These are phyloP conservation scores for Luzula sylvatica DNA, from an alignment of 176 grass and related monocot species.

Conservation along the genomic window DNA sequence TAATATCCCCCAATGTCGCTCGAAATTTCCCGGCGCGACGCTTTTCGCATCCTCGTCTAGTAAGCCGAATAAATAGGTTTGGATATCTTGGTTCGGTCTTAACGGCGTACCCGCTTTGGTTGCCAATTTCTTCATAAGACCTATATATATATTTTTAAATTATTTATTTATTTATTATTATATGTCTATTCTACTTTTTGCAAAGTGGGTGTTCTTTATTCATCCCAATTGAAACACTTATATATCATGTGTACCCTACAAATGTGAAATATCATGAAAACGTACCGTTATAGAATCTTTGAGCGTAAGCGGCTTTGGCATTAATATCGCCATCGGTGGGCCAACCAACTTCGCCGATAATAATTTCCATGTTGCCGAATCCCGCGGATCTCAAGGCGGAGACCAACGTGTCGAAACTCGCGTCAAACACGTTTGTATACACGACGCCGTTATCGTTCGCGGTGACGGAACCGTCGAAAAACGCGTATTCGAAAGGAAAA, in stretches of 20 bases:
- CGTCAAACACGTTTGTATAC: conserved; percentile 90
- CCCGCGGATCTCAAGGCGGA: conserved; percentile 31
- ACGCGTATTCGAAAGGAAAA: conserved; percentile 73
- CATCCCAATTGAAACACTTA: too few species aligned
- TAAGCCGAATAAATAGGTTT: conserved; percentile 71
- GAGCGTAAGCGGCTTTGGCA: conserved; percentile 28
- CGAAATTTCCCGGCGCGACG: conserved; percentile 56
- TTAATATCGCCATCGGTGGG: conserved; percentile 52
- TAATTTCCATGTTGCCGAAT: conserved; percentile 28
- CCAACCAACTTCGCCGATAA: conserved; percentile 78
- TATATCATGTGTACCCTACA: too few species aligned
- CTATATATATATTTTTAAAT: conserved; percentile 6
- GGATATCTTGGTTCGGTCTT: conserved; percentile 38
- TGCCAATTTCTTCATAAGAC: conserved; percentile 43
- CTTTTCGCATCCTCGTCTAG: conserved; percentile 76
- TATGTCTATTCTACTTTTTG: too few species aligned
- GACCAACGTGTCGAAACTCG: conserved; percentile 67
- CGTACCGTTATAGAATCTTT: conserved; percentile 39
- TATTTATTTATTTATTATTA: too few species aligned
- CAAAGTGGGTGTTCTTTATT: too few species aligned
- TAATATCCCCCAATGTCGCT: conserved; percentile 68
- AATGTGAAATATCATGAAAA: too few species aligned
- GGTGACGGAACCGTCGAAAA: conserved; percentile 59
- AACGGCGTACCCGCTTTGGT: conserved; percentile 45
- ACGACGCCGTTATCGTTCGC: conserved; percentile 36